Evolutionary conservation across 1,284 basidiomycete species (phyloP).

Genomic region (Ceratobasidium sp.): DNA sequence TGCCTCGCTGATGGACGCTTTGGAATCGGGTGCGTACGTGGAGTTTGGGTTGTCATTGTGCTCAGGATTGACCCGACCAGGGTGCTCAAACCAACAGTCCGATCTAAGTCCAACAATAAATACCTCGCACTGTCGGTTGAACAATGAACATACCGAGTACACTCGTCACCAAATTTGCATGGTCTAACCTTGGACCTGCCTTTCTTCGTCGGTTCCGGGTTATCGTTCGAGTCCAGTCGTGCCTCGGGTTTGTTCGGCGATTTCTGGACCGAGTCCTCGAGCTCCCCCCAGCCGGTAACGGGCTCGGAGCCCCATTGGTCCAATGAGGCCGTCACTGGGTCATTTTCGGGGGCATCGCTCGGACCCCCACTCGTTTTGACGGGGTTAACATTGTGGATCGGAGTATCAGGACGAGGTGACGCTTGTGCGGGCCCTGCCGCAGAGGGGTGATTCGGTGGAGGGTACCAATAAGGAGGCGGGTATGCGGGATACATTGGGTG

Average conservation of each 20-base stretch:
- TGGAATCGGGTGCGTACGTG: background rate
- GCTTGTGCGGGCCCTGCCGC: background rate
- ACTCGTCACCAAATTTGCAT: slow-evolving; percentile 19
- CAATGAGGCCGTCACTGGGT: background rate
- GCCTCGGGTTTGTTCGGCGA: background rate
- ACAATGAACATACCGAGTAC: slow-evolving; percentile 28
- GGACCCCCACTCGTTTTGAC: too few species aligned
- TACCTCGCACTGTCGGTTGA: background rate
- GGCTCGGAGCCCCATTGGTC: background rate
- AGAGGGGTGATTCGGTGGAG: background rate
- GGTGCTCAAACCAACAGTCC: slow-evolving; percentile 23
- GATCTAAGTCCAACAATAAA: background rate
- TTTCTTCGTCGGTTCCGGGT: background rate
- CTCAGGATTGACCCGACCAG: background rate
- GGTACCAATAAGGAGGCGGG: background rate
- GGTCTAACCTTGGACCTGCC: background rate
- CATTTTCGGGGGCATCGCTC: background rate
- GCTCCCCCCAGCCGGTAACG: background rate
- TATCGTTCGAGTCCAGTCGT: background rate
- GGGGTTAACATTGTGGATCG: background rate
- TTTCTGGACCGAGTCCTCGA: background rate
- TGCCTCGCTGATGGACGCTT: background rate
- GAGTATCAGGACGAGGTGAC: background rate
- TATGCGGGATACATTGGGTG: background rate
- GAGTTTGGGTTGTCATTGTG: slow-evolving; percentile 4